Base-by-base conservation (phyloP, 176 grass and related monocot genomes). In the Thalia dealbata region DNA sequence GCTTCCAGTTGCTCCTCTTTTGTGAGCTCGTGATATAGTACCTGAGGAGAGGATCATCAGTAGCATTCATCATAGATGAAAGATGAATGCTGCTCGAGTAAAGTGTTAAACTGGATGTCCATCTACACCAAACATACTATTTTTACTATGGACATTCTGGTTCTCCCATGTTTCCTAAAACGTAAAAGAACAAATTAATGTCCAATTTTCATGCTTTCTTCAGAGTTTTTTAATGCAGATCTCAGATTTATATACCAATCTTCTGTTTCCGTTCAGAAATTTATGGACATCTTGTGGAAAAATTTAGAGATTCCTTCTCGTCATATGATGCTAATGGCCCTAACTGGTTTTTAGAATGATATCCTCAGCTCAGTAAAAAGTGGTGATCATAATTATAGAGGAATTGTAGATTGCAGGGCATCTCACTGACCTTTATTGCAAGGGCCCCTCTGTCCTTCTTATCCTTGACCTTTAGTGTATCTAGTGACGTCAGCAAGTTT, bases 391-490 rank as follows among this genome's bases (percentile, higher is more conserved):
- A 63, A 63, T 14, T 63, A 28, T 28, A 63, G 61, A 68, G 19
- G 19, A 68, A 13, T 8, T 23, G 14, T 7, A 43, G 13, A 23
- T 43, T 22, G 65, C 43, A 43, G 28, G 18, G 19, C 65, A 68
- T 68, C 10, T 68, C 22, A 75, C 73, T 65, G 73, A 84, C 95
- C 95, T 93, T 99, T 69, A 93, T 61, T 29, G 67, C 88, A 67
- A 99, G 85, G 58, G 78, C 75, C 55, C 95, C 85, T 50, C 95
- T 81, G 74, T 99, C 95, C 83, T 93, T 93, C 85, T 91, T 99
- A 79, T 99, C 90, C 88, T 93, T 99, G 41, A 93, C 87, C 85
- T 99, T 99, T 67, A 88, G 85, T 35, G 90, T 93, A 84, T 93
- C 95, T 22, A 99, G 90, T 41, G 87, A 99, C 63, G 95, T 68